These are phyloP conservation scores for Discostella stelligeroides DNA, from an alignment of 108 stramenopile species.

Conservation along the genomic window DNA sequence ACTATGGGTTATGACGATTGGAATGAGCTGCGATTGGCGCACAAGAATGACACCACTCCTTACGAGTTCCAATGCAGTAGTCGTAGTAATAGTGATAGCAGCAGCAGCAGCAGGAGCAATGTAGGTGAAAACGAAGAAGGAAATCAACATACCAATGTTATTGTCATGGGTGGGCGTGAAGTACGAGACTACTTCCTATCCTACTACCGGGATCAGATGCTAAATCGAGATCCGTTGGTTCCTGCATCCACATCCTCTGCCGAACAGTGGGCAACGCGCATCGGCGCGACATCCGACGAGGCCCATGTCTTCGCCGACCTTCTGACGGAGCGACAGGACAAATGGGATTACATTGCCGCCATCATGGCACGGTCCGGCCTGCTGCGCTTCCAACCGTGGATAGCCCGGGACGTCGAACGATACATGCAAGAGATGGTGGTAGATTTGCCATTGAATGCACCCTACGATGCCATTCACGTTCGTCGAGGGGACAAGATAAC, in stretches of 20 bases:
- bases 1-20: constrained; percentile 15
- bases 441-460: constrained; percentile 21
- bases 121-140: no score
- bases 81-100: no score
- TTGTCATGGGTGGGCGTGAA: constrained; percentile 3
- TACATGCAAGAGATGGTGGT: constrained; percentile 16
- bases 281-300: constrained; percentile 32
- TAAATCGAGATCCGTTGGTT: background rate
- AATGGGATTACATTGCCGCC: constrained; percentile 44
- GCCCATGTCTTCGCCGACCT: constrained; percentile 23
- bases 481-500: constrained; percentile 36
- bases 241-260: constrained; percentile 2
- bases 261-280: constrained; percentile 24
- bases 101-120: no score
- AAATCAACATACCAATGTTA: background rate
- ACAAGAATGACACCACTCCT: constrained; percentile 1
- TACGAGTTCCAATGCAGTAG: background rate
- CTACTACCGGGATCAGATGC: background rate
- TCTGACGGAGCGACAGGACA: constrained; percentile 11
- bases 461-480: constrained; percentile 42
- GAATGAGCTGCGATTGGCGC: constrained; percentile 1
- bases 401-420: constrained; percentile 33
- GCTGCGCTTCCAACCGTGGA: constrained; percentile 45
- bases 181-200: constrained; percentile 5
- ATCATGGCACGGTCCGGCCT: constrained; percentile 37